Evolutionary conservation across 805 yeast genomes (phyloP).

Genomic region (Isabelozyma pseudorhagii): DNA sequence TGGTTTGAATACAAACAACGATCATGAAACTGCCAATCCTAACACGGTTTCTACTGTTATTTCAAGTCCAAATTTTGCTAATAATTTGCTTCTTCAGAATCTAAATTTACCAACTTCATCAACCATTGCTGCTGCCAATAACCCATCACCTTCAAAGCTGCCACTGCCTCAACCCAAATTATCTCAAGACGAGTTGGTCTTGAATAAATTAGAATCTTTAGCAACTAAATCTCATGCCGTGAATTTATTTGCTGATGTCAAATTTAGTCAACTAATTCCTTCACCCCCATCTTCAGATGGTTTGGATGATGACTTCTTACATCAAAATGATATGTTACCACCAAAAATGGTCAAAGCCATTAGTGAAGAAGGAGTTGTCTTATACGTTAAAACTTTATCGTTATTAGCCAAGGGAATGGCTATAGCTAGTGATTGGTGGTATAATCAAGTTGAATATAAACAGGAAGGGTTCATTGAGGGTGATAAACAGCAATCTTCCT

Average conservation of each 20-base stretch:
- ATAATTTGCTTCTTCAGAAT: constrained; percentile 32
- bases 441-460: constrained; percentile 32
- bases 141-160: not conserved
- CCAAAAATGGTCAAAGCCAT: constrained; percentile 54
- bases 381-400: constrained; percentile 81
- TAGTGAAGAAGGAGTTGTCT: constrained; percentile 81
- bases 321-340: constrained; percentile 47
- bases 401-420: constrained; percentile 84
- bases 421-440: constrained; percentile 90
- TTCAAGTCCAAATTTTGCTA: constrained; percentile 31
- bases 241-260: constrained; percentile 84
- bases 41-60: constrained; percentile 16
- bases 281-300: constrained; percentile 54
- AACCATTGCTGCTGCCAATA: constrained; percentile 12
- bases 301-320: constrained; percentile 32
- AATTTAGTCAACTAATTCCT: constrained; percentile 81
- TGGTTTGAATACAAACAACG: constrained; percentile 37
- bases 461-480: constrained; percentile 2
- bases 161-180: constrained; percentile 4
- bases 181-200: constrained; percentile 35
- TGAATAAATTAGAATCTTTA: constrained; percentile 58
- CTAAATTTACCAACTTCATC: constrained; percentile 27
- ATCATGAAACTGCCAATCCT: constrained; percentile 9
- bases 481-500: constrained; percentile 1
- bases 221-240: constrained; percentile 92